These are phyloP conservation scores for Suillus subalutaceus DNA, from an alignment of 768 basidiomycete species.

Conservation along the genomic window DNA sequence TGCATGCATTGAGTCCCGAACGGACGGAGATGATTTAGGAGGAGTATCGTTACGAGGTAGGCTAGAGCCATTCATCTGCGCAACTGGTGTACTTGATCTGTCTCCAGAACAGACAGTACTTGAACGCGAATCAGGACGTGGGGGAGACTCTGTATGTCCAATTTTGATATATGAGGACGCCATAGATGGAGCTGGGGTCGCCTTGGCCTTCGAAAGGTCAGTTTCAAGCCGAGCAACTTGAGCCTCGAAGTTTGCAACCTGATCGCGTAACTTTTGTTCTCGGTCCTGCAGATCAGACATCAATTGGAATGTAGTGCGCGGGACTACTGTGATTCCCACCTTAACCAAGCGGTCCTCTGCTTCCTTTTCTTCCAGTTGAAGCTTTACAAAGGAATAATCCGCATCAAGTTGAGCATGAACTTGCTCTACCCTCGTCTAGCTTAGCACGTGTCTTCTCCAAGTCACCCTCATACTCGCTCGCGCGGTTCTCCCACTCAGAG, in stretches of 20 bases:
- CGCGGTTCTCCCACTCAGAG: conserved; percentile 79
- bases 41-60: conserved; percentile 47
- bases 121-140: conserved; percentile 75
- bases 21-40: conserved; percentile 48
- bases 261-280: conserved; percentile 68
- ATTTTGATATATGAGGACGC: conserved; percentile 45
- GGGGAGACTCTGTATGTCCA: conserved; percentile 42
- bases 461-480: conserved; percentile 68
- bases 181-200: conserved; percentile 29
- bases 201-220: conserved; percentile 56
- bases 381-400: conserved; percentile 65
- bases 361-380: conserved; percentile 78
- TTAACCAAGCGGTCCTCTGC: conserved; percentile 67
- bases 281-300: conserved; percentile 54
- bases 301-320: conserved; percentile 8
- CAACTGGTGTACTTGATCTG: conserved; percentile 55
- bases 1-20: conserved; percentile 76
- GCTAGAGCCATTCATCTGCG: conserved; percentile 34
- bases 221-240: conserved; percentile 59
- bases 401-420: conserved; percentile 66
- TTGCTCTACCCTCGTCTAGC: conserved; percentile 69
- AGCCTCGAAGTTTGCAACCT: conserved; percentile 62
- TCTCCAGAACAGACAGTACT: conserved; percentile 61
- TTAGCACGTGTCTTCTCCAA: conserved; percentile 61
- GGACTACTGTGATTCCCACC: conserved; percentile 42